A percentile compares a stretch with the other conserved stretches of the same genome.
These are phyloP conservation scores for Penicillium odoratum DNA, from an alignment of 495 filamentous ascomycete species.

Conservation along the genomic window DNA sequence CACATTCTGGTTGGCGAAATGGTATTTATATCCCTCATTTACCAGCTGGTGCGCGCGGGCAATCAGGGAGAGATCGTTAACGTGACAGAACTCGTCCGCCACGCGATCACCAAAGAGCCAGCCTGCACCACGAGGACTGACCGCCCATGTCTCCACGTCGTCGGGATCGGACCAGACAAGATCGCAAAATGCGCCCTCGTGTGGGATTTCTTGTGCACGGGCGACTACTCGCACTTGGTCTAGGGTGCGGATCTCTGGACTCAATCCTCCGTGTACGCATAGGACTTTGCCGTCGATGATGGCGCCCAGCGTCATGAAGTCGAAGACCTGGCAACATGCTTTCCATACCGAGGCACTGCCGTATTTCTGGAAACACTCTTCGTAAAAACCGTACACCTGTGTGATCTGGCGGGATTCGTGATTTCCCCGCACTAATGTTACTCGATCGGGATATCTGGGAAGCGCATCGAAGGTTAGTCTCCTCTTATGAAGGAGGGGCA, in stretches of 20 bases:
- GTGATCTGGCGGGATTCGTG: conserved; percentile 98
- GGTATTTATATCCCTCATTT: conserved; percentile 98
- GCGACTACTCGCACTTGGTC: conserved; percentile 98
- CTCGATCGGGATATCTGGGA: conserved; percentile 83
- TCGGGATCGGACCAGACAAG: conserved; percentile 98
- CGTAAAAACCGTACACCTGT: conserved; percentile 98
- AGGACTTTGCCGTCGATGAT: conserved; percentile 96
- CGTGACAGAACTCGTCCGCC: conserved; percentile 97
- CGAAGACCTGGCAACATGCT: conserved; percentile 97
- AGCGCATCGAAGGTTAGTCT: neutral
- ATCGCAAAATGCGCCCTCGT: conserved; percentile 98
- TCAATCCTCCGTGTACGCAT: conserved; percentile 95
- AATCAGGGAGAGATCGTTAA: conserved; percentile 92
- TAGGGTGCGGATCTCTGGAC: conserved; percentile 92
- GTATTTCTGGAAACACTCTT: conserved; percentile 97
- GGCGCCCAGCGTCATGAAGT: conserved; percentile 93
- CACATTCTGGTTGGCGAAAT: conserved; percentile 92
- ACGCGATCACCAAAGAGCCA: conserved; percentile 99
- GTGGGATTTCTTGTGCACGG: conserved; percentile 94
- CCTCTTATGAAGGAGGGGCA: neutral
- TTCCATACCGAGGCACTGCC: conserved; percentile 99
- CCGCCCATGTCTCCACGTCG: conserved; percentile 97
- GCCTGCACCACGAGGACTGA: conserved; percentile 89
- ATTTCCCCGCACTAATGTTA: conserved; percentile 95
- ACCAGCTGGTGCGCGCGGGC: conserved; percentile 95